Conservation (phyloP, 345 rosid species). For the Salix suchowensis region DNA sequence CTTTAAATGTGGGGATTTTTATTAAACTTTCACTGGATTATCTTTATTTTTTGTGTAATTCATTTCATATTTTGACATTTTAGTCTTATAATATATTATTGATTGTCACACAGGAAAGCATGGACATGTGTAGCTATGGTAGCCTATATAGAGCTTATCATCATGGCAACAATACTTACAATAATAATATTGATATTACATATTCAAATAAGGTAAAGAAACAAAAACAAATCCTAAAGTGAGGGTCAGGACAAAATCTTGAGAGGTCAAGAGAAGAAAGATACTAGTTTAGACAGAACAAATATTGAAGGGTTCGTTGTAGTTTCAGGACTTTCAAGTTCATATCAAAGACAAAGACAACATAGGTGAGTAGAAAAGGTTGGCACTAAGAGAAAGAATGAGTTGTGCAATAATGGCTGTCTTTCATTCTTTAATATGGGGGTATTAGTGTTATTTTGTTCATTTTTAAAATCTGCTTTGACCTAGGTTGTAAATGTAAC, state of each 20-base stretch:
- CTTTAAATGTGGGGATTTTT: constrained; percentile 35
- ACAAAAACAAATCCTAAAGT: constrained; percentile 36
- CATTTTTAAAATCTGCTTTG: too few relatives aligned
- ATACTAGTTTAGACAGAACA: background rate
- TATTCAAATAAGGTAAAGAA: constrained; percentile 40
- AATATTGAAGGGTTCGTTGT: constrained; percentile 6
- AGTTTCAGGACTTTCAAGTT: background rate
- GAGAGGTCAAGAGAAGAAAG: constrained; percentile 44
- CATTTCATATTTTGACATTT: constrained; percentile 12
- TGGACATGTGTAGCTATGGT: constrained; percentile 45
- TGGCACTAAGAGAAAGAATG: too few relatives aligned
- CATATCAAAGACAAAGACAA: background rate
- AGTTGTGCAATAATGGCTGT: too few relatives aligned
- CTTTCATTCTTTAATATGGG: too few relatives aligned
- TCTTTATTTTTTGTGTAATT: constrained; percentile 13
- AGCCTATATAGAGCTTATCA: constrained; percentile 9
- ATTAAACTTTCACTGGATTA: constrained; percentile 19
- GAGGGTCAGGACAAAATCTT: constrained; percentile 83
- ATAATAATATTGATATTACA: constrained; percentile 18
- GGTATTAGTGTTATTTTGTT: too few relatives aligned
- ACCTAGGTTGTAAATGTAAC: too few relatives aligned
- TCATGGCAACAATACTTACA: constrained; percentile 17
- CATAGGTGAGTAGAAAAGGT: too few relatives aligned
- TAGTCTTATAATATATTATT: background rate
- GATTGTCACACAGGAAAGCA: background rate